These are phyloP conservation scores for Aegilops tauschii DNA, from an alignment of 176 grass and related monocot species.

Conservation along the genomic window DNA sequence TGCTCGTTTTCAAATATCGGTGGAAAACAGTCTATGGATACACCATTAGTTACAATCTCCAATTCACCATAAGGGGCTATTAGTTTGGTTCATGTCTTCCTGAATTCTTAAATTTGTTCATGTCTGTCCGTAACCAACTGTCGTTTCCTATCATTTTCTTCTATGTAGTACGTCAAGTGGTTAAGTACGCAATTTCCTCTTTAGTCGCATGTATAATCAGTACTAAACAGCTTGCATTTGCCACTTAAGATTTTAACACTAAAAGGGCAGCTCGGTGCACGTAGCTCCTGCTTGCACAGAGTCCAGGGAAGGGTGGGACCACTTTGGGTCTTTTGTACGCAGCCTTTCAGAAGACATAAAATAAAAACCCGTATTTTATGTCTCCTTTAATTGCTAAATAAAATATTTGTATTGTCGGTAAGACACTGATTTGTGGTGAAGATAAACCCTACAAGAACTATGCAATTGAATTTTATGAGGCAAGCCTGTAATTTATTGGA, in stretches of 20 bases:
- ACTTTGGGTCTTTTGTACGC: too few species aligned
- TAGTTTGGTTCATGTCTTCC: not conserved
- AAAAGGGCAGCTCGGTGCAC: too few species aligned
- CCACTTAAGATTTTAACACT: not conserved
- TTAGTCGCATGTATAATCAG: not conserved
- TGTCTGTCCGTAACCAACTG: not conserved
- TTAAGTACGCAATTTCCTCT: not conserved
- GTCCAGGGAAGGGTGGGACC: too few species aligned
- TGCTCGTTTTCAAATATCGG: not conserved
- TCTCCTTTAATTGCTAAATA: not conserved
- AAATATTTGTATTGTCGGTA: not conserved
- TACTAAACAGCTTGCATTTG: not conserved
- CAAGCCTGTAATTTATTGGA: not conserved
- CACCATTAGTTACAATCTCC: not conserved
- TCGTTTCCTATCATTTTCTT: conserved; percentile 12
- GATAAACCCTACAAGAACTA: not conserved
- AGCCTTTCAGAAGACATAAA: too few species aligned
- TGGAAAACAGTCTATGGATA: not conserved
- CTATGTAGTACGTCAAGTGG: not conserved
- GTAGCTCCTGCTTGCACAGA: too few species aligned
- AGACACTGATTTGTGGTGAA: not conserved
- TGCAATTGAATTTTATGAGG: not conserved
- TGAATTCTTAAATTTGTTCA: not conserved
- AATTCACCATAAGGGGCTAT: not conserved
- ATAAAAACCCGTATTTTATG: not conserved